Conservation (phyloP, 148 eudicot genomes). For the Fagopyrum esculentum region DNA sequence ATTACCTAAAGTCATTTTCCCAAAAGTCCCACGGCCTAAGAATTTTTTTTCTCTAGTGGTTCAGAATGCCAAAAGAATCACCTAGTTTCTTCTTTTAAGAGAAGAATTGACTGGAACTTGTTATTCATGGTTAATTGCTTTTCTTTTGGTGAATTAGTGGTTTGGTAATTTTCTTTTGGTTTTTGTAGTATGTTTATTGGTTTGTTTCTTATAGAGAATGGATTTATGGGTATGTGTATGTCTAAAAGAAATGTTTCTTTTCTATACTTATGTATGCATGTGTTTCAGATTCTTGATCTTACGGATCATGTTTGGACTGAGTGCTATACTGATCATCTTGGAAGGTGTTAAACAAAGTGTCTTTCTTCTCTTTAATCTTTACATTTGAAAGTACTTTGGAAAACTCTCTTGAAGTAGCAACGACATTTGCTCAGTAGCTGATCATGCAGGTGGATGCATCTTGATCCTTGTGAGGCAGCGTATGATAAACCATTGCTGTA, state of each 20-base stretch:
- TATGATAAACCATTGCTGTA: conserved; percentile 89
- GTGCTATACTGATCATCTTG: conserved; percentile 64
- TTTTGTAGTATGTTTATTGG: not conserved
- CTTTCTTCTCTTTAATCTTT: conserved; percentile 3
- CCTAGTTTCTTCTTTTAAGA: not conserved
- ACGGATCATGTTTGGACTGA: conserved; percentile 99
- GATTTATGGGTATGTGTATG: not conserved
- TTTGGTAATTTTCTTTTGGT: not conserved
- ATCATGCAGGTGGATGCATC: conserved; percentile 90
- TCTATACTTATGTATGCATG: not conserved
- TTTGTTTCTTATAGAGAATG: not conserved
- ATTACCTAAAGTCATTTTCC: too few relatives aligned
- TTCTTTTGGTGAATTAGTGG: not conserved
- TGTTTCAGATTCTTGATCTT: conserved; percentile 65
- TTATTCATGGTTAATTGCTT: not conserved
- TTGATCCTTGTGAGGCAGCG: conserved; percentile 96
- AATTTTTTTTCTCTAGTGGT: too few relatives aligned
- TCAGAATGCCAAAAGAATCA: too few relatives aligned
- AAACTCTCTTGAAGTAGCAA: not conserved
- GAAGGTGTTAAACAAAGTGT: conserved; percentile 49
- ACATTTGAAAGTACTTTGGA: not conserved
- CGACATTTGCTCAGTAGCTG: not conserved
- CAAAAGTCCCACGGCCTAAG: too few relatives aligned
- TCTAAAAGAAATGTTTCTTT: not conserved
- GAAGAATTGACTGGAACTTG: not conserved